A percentile compares a stretch with the other conserved stretches of the same genome.
phyloP scores from a whole-genome alignment of 352 stramenopile genomes.

The Phytopythium helicoides region DNA sequence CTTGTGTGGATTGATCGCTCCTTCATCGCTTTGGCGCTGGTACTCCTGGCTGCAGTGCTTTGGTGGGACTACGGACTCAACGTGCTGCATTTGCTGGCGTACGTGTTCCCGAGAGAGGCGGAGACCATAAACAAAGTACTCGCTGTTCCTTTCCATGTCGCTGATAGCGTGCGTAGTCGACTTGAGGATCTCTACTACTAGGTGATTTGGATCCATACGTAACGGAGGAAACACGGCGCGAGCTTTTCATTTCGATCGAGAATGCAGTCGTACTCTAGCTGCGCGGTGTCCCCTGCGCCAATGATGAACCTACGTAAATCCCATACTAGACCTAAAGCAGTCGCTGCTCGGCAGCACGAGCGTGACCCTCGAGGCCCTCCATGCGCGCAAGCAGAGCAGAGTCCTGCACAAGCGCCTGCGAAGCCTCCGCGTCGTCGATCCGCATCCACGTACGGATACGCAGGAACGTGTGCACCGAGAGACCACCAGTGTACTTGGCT shows the following conservation, averaged over 20 bases:
- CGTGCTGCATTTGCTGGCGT: constrained; percentile 27
- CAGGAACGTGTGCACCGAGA: constrained; percentile 98
- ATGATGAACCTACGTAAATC: too few relatives aligned
- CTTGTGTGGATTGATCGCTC: constrained; percentile 34
- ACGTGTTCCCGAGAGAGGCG: constrained; percentile 50
- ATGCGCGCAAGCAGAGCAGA: constrained; percentile 92
- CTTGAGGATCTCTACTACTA: too few relatives aligned
- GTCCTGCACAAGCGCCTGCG: constrained; percentile 91
- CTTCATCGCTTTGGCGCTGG: constrained; percentile 38
- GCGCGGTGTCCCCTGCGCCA: too few relatives aligned
- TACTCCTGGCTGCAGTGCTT: constrained; percentile 40
- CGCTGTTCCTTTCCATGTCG: constrained; percentile 15
- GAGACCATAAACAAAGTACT: constrained; percentile 33
- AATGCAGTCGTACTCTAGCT: too few relatives aligned
- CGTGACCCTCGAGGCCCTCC: constrained; percentile 82
- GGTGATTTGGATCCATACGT: too few relatives aligned
- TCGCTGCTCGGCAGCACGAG: constrained; percentile 75
- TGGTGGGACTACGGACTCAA: constrained; percentile 59
- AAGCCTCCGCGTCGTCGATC: constrained; percentile 89
- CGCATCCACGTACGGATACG: constrained; percentile 98
- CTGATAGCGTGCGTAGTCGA: constrained; percentile 5
- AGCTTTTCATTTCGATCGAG: too few relatives aligned
- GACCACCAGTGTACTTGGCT: constrained; percentile 96
- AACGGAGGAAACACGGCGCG: too few relatives aligned
- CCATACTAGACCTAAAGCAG: constrained; percentile 40